These are phyloP conservation scores for Whalleya microplaca DNA, from an alignment of 2,329 filamentous ascomycete genomes.

Conservation along the genomic window DNA sequence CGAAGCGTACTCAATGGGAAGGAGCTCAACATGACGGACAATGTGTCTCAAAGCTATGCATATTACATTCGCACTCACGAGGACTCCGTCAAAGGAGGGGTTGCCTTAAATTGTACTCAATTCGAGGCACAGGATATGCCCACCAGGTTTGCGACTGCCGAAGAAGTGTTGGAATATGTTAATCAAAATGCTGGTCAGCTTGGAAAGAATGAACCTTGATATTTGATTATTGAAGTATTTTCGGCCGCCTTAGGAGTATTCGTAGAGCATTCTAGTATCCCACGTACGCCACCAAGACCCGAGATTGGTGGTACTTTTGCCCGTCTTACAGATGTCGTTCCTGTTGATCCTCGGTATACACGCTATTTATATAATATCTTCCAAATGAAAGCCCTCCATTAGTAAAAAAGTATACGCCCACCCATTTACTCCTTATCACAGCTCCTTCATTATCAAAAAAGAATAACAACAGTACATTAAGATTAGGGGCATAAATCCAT, in stretches of 20 bases:
- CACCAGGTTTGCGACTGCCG: constrained; percentile 4
- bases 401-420: not conserved
- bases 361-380: no score
- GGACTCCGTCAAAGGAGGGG: constrained; percentile 17
- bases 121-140: constrained; percentile 23
- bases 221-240: no score
- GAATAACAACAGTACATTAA: not conserved
- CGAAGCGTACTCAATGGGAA: constrained; percentile 11
- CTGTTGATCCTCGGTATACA: no score
- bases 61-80: constrained; percentile 15
- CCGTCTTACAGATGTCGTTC: no score
- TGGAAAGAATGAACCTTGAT: constrained; percentile 2
- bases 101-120: constrained; percentile 14
- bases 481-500: not conserved
- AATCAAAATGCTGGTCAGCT: constrained; percentile 21
- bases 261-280: no score
- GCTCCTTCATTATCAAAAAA: not conserved
- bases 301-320: no score
- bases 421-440: not conserved
- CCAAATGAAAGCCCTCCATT: no score
- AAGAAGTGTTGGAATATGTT: constrained; percentile 26
- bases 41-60: constrained; percentile 14
- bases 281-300: no score
- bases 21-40: constrained; percentile 18
- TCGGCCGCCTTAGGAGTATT: no score